A percentile compares a stretch with the other conserved stretches of the same genome.
Evolutionary conservation across 352 stramenopile genomes (phyloP).

Genomic region (Pythium vanterpoolii): DNA sequence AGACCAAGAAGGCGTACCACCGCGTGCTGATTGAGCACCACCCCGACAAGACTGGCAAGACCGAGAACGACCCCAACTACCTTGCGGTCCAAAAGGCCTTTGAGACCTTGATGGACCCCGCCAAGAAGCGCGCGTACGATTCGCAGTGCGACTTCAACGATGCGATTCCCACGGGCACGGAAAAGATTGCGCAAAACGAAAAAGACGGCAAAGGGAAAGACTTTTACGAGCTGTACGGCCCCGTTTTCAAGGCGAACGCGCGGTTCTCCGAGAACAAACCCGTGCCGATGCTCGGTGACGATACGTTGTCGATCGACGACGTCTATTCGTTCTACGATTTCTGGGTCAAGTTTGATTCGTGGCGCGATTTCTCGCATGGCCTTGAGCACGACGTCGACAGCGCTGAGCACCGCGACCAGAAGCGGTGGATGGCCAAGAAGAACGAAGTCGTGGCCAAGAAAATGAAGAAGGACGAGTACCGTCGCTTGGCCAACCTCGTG

Average conservation of each 20-base stretch:
- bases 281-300: constrained; percentile 62
- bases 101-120: constrained; percentile 69
- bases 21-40: constrained; percentile 87
- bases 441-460: constrained; percentile 83
- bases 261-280: constrained; percentile 82
- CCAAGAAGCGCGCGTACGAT: constrained; percentile 84
- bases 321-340: constrained; percentile 89
- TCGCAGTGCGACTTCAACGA: constrained; percentile 88
- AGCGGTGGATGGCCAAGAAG: constrained; percentile 88
- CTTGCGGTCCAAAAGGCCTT: constrained; percentile 85
- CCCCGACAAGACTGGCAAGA: constrained; percentile 86
- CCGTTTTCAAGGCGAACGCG: constrained; percentile 73
- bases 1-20: constrained; percentile 88
- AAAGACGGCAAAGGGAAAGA: constrained; percentile 57
- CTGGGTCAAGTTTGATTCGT: constrained; percentile 88
- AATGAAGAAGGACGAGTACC: constrained; percentile 89
- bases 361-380: constrained; percentile 81
- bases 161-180: constrained; percentile 64
- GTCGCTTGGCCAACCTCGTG: constrained; percentile 71
- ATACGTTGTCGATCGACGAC: constrained; percentile 55
- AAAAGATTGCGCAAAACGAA: constrained; percentile 80
- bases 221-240: constrained; percentile 85
- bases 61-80: constrained; percentile 89
- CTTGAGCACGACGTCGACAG: constrained; percentile 84
- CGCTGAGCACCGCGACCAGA: constrained; percentile 82